Base-by-base conservation (phyloP, 2,329 filamentous ascomycete genomes). In the Bisporella sp. region DNA sequence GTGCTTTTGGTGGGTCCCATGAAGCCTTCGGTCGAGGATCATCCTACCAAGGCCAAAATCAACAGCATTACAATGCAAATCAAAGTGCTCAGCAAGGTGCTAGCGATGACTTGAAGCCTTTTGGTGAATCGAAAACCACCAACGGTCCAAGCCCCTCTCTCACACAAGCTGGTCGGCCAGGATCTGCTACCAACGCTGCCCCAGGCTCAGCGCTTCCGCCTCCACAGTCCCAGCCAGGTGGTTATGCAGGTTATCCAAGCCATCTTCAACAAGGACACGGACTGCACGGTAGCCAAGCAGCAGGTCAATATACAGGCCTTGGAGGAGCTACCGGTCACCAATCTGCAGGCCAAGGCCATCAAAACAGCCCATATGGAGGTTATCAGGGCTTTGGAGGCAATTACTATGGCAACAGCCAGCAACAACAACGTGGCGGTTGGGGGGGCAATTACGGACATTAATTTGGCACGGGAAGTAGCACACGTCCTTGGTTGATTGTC, bases 301-400 rank as follows among this genome's bases (percentile, higher is more conserved):
- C 59, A 13, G 63, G 60, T 51, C 64, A 66, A 51, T 68, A 68
- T 49, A 62, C 59, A 21, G 62, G 57, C 41, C 70, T 79, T 39
- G 74, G 74, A 50, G 75, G 74, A 45, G 69, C 76, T 44, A 74
- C 74, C 42, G 67, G 65, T 41, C 72, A 75, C 55, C 72, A 73
- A 56, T 69, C 66, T 48, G 60, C 53, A 53, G 69, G 66, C 31
- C 71, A 70, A 53, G 70, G 66, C 32, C 69, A 69, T 51, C 68
- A 71, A 54, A 64, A 55, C 55, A 67, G 63, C 62, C 72, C 74
- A 63, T 66, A 68, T 59, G 63, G 64, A 51, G 70, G 66, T 51
- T 71, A 72, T 55, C 73, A 64, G 69, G 71, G 54, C 65, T 71
- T 64, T 64, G 72, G 70, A 43, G 68, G 58, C 49, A 66, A 63